Percentiles rank a stretch among this genome's conserved stretches.
These are phyloP conservation scores for Penicillium odoratum DNA, from an alignment of 495 filamentous ascomycete genomes.

Conservation along the genomic window DNA sequence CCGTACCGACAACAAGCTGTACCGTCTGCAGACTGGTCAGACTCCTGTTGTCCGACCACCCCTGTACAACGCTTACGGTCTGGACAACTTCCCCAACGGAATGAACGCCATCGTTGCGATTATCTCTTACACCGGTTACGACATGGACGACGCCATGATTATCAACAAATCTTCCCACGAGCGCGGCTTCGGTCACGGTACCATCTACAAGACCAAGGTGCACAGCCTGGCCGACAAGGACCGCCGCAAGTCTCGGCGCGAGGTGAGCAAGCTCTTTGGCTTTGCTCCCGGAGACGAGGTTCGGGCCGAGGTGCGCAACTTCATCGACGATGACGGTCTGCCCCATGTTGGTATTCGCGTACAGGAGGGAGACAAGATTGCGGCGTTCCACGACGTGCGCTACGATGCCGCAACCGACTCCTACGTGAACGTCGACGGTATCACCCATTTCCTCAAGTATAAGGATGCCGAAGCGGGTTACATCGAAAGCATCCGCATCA, in stretches of 20 bases:
- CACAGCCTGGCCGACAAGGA: slow-evolving; percentile 74
- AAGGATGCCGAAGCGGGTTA: slow-evolving; percentile 85
- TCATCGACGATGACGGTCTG: slow-evolving; percentile 83
- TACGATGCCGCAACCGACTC: slow-evolving; percentile 62
- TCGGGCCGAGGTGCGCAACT: slow-evolving; percentile 60
- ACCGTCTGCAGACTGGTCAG: slow-evolving; percentile 92
- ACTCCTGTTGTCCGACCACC: slow-evolving; percentile 91
- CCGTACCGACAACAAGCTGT: slow-evolving; percentile 95
- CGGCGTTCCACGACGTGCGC: slow-evolving; percentile 85
- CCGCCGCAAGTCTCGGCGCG: slow-evolving; percentile 52
- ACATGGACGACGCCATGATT: slow-evolving; percentile 99
- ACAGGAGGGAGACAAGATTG: slow-evolving; percentile 76
- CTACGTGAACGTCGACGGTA: slow-evolving; percentile 71
- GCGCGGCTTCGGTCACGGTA: slow-evolving; percentile 94
- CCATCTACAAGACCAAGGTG: slow-evolving; percentile 96
- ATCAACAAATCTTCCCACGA: slow-evolving; percentile 97
- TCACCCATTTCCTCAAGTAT: slow-evolving; percentile 84
- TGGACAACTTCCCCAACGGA: slow-evolving; percentile 99
- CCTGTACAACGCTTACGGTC: slow-evolving; percentile 90
- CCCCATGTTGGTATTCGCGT: slow-evolving; percentile 75
- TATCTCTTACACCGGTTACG: slow-evolving; percentile 97
- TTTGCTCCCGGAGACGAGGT: slow-evolving; percentile 73
- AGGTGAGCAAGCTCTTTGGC: slow-evolving; percentile 75
- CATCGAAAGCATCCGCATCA: slow-evolving; percentile 88
- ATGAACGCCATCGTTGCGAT: slow-evolving; percentile 95